Conservation (phyloP, 257 asterid species). For the Schizonepeta tenuifolia region DNA sequence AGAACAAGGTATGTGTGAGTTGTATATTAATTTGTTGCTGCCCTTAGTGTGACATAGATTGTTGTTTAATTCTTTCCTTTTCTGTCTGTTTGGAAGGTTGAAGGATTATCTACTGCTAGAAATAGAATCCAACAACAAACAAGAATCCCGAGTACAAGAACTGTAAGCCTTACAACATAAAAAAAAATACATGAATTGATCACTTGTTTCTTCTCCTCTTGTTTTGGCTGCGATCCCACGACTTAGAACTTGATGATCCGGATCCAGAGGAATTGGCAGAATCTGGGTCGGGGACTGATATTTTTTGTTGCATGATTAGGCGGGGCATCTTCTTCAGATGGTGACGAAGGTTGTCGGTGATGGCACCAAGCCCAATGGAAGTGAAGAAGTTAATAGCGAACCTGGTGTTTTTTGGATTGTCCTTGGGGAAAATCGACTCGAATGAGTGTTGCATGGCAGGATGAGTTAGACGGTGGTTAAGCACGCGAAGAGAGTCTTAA, state of each 20-base stretch:
- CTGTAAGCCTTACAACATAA: no score
- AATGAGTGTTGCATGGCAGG: slow-evolving; percentile 77
- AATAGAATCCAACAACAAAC: no score
- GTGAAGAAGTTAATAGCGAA: slow-evolving; percentile 90
- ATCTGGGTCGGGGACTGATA: slow-evolving; percentile 57
- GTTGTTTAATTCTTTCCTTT: background rate
- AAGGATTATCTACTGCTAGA: no score
- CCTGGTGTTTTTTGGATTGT: slow-evolving; percentile 78
- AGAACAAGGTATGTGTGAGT: background rate
- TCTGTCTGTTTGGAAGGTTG: background rate
- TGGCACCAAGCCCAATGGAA: slow-evolving; percentile 89
- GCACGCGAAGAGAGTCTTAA: slow-evolving; percentile 84
- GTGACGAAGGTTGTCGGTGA: slow-evolving; percentile 78
- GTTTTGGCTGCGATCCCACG: no score
- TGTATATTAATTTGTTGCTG: no score
- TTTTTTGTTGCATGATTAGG: slow-evolving; percentile 87
- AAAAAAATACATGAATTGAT: no score
- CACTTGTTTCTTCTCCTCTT: no score
- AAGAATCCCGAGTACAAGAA: no score
- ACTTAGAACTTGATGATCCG: no score
- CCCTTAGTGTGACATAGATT: background rate
- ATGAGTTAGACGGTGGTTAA: slow-evolving; percentile 79
- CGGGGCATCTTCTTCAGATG: slow-evolving; percentile 89
- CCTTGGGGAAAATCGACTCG: slow-evolving; percentile 79
- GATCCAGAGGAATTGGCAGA: slow-evolving; percentile 23